Base-by-base conservation (phyloP, 768 basidiomycete genomes). In the Serendipita sp. region DNA sequence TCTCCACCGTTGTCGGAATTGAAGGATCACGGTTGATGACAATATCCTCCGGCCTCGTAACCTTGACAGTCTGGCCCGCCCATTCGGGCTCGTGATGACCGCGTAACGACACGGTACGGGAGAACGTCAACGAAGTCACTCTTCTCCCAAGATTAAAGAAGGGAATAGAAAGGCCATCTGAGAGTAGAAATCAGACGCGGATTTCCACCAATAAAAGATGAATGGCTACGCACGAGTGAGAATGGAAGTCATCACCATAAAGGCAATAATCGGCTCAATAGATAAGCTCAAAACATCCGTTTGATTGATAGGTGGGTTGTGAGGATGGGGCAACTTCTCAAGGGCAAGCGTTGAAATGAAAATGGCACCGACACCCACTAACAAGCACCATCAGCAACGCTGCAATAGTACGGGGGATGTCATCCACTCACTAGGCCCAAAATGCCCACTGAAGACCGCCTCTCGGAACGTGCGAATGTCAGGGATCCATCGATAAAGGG, bases 281-380 rank as follows among this genome's bases (percentile, higher is more conserved):
- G 82, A 77, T 13, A 83, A 76, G 1, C 82, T 78, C 16, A 99
- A 77, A 14, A 85, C 71, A 62, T 86, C 80, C 7, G 81, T 75
- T 70, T 88, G 84, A 17, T 75, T 75, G 33, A 75, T 73, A 0
- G 84, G 80, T 3, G 81, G 76, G 61, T 74, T 70, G 1, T 75
- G 71, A 0, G 86, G 82, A 9, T 67, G 69, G 3, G 85, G 80
- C 16, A 94, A 78, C 58, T 81, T 74, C 64, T 79, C 75, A 7
- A 80, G 79, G 3, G 90, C 90, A 11, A 90, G 78, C 0, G 90
- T 92, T 11, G 86, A 86, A 64, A 97, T 97, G 76, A 96, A 99
- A 60, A 99, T 79, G 13, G 91, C 95, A 44, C 92, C 91, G 79
- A 96, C 92, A 60, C 94, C 94, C 88, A 96, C 93, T 78, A 91